Percentiles rank a stretch among this genome's conserved stretches.
Evolutionary conservation across 345 rosid species (phyloP).

Genomic region (Moricandia arvensis): DNA sequence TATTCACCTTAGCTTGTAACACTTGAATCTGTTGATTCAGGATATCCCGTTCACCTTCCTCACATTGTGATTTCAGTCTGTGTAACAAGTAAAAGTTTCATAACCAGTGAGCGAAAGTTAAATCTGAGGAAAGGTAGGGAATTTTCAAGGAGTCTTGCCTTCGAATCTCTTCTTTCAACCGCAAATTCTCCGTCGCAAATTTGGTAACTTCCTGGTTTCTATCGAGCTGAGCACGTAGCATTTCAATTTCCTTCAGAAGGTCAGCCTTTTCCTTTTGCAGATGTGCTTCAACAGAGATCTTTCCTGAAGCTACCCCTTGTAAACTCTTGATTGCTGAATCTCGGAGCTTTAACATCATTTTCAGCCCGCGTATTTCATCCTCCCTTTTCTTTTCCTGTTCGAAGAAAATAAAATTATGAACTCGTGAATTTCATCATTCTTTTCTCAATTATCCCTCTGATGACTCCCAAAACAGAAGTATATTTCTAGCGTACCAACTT

Average conservation of each 20-base stretch:
- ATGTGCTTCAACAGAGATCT: slow-evolving; percentile 84
- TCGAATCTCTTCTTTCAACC: slow-evolving; percentile 87
- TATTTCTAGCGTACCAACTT: slow-evolving; percentile 60
- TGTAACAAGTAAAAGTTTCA: slow-evolving; percentile 2
- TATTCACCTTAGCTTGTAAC: slow-evolving; percentile 74
- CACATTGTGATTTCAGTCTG: slow-evolving; percentile 74
- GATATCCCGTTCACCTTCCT: slow-evolving; percentile 79
- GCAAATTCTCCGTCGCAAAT: slow-evolving; percentile 95
- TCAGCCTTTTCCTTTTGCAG: slow-evolving; percentile 79
- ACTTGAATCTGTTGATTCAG: slow-evolving; percentile 73
- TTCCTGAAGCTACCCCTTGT: slow-evolving; percentile 82
- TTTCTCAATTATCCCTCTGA: neutral
- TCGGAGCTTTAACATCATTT: slow-evolving; percentile 89
- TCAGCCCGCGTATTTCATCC: slow-evolving; percentile 85
- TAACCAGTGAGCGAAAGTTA: neutral
- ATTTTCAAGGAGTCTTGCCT: slow-evolving; percentile 48
- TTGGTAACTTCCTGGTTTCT: slow-evolving; percentile 94
- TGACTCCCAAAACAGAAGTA: slow-evolving; percentile 2
- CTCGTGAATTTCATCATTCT: neutral
- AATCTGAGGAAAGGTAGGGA: neutral
- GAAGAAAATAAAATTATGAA: neutral
- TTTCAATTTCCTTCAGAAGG: slow-evolving; percentile 78
- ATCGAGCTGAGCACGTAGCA: slow-evolving; percentile 72
- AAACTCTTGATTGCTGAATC: slow-evolving; percentile 88
- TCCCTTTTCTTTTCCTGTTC: slow-evolving; percentile 24